Evolutionary conservation across 306 rosid genomes (phyloP).

Genomic region (Malus fusca): DNA sequence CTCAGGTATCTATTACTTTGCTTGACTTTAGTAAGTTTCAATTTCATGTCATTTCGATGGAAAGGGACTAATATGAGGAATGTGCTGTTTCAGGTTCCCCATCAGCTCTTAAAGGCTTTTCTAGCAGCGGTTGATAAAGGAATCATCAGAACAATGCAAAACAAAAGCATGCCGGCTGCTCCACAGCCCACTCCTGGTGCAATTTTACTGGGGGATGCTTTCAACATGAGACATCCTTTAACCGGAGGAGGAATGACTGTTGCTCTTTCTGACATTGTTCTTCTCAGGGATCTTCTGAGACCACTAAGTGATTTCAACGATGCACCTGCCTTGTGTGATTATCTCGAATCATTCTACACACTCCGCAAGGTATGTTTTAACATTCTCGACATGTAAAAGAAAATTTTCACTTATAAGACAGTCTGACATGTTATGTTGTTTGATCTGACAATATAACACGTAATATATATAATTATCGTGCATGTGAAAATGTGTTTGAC

Average conservation of each 20-base stretch:
- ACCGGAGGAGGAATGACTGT: constrained; percentile 96
- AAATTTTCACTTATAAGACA: not conserved
- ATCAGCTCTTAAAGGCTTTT: constrained; percentile 40
- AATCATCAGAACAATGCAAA: constrained; percentile 64
- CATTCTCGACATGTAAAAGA: too few species aligned
- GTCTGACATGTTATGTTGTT: too few species aligned
- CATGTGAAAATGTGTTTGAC: not conserved
- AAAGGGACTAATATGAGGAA: not conserved
- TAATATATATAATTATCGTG: too few species aligned
- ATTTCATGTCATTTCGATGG: not conserved
- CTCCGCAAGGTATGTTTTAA: constrained; percentile 45
- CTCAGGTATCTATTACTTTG: constrained; percentile 42
- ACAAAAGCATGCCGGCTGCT: constrained; percentile 68
- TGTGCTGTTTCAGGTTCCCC: constrained; percentile 48
- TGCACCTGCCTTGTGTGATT: constrained; percentile 44
- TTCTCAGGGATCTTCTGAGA: constrained; percentile 56
- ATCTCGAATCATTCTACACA: constrained; percentile 78
- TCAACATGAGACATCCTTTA: constrained; percentile 86
- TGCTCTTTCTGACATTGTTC: constrained; percentile 63
- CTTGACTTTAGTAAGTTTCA: not conserved
- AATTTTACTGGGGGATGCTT: constrained; percentile 71
- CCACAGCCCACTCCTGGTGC: constrained; percentile 65
- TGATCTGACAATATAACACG: not conserved
- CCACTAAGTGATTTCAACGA: constrained; percentile 49
- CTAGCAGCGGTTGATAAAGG: constrained; percentile 63